phyloP scores from a whole-genome alignment of 2,329 filamentous ascomycete genomes.

The Venturiaceae sp. region DNA sequence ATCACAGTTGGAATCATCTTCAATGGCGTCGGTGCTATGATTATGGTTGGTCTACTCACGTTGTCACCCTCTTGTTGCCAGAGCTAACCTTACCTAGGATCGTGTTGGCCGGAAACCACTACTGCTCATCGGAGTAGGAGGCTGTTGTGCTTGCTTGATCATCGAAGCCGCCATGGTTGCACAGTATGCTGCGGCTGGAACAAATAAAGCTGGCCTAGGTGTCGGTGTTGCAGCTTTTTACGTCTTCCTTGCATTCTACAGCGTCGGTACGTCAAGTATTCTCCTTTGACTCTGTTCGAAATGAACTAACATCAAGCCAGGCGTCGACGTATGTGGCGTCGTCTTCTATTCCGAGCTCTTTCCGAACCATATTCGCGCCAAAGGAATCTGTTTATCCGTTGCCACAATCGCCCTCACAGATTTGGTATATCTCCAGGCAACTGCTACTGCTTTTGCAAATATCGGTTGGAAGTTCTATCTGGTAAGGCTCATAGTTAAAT shows the following conservation, averaged over 20 bases:
- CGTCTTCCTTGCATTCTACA: slow-evolving; percentile 17
- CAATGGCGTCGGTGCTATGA: slow-evolving; percentile 11
- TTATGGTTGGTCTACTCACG: slow-evolving; percentile 1
- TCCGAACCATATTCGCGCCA: slow-evolving; percentile 17
- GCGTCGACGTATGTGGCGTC: slow-evolving; percentile 16
- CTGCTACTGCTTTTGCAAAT: slow-evolving; percentile 20
- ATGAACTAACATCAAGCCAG: slow-evolving; percentile 13
- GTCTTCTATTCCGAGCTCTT: slow-evolving; percentile 15
- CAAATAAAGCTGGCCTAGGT: slow-evolving; percentile 15
- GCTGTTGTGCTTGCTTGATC: slow-evolving; percentile 16
- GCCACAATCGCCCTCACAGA: slow-evolving; percentile 27
- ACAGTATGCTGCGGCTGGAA: slow-evolving; percentile 14
- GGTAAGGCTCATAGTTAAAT: slow-evolving; percentile 11
- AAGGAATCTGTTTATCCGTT: slow-evolving; percentile 17
- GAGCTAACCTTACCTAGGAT: no score
- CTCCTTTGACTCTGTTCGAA: slow-evolving; percentile 11
- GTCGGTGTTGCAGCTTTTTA: slow-evolving; percentile 17
- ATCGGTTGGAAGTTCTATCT: slow-evolving; percentile 23
- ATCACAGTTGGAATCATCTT: slow-evolving; percentile 17
- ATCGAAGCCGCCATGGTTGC: slow-evolving; percentile 18
- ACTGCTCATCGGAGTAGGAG: slow-evolving; percentile 16
- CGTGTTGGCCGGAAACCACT: slow-evolving; percentile 5
- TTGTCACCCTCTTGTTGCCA: background rate
- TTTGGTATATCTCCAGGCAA: slow-evolving; percentile 19
- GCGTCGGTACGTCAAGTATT: slow-evolving; percentile 8